phyloP scores from a whole-genome alignment of 345 rosid genomes.

The Salix suchowensis region DNA sequence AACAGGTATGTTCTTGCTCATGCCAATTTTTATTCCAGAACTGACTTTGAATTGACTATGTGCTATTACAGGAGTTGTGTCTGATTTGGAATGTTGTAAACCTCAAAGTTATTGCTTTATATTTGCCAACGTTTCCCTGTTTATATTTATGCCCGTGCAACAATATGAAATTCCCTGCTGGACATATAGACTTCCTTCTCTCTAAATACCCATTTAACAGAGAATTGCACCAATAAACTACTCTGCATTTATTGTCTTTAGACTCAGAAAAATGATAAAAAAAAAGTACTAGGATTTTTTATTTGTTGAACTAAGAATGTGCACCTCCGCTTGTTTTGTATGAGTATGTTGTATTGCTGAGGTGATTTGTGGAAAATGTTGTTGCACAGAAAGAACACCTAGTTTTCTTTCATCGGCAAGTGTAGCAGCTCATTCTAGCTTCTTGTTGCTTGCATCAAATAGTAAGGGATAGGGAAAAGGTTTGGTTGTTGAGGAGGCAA shows the following conservation, averaged over 20 bases:
- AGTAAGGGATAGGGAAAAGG: not conserved
- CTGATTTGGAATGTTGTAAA: not conserved
- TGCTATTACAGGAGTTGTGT: not conserved
- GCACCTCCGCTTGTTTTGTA: not conserved
- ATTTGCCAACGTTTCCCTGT: not conserved
- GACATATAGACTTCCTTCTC: not conserved
- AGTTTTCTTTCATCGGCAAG: not conserved
- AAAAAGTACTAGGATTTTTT: not conserved
- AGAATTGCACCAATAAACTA: not conserved
- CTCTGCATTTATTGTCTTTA: not conserved
- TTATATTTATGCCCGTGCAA: not conserved
- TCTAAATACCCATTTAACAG: not conserved
- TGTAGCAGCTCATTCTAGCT: not conserved
- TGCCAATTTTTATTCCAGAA: not conserved
- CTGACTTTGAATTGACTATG: not conserved
- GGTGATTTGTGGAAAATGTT: not conserved
- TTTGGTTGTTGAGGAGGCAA: not conserved
- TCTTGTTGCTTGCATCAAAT: not conserved
- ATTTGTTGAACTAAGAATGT: not conserved
- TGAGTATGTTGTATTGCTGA: not conserved
- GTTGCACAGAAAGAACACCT: not conserved
- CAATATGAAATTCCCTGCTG: not conserved
- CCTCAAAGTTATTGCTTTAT: not conserved
- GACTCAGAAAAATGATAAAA: not conserved
- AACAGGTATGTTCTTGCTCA: slow-evolving; percentile 42